phyloP scores from a whole-genome alignment of 2,329 filamentous ascomycete genomes.

The Fusarium sp. region DNA sequence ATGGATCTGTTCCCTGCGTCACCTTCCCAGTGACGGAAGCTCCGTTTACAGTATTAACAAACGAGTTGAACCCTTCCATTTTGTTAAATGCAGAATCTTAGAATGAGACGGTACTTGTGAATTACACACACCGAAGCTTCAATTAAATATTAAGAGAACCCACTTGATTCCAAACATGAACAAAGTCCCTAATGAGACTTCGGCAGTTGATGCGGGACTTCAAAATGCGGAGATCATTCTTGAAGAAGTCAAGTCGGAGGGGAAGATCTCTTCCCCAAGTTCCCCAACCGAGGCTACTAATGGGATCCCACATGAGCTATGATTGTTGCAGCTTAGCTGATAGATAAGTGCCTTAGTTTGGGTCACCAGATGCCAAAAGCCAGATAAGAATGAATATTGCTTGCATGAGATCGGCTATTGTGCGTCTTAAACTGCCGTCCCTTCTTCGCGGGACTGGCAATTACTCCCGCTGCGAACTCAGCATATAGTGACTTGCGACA shows the following conservation, averaged over 20 bases:
- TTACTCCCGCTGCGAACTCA: no score
- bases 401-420: neutral
- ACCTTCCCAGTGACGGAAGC: neutral
- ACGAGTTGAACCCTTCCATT: neutral
- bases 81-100: neutral
- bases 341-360: neutral
- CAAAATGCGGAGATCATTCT: neutral
- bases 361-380: neutral
- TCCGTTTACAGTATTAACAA: neutral
- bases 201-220: neutral
- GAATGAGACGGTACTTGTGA: neutral
- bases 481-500: accelerated
- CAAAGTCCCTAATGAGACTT: neutral
- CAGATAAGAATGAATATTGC: neutral
- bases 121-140: neutral
- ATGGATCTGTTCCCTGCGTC: neutral
- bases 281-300: neutral
- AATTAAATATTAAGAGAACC: neutral
- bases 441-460: neutral
- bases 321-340: neutral
- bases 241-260: neutral
- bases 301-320: neutral
- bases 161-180: neutral
- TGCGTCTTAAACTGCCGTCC: neutral
- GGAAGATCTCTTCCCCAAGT: neutral